Conservation (phyloP, 148 eudicot species). For the Pouteria glomerata region DNA sequence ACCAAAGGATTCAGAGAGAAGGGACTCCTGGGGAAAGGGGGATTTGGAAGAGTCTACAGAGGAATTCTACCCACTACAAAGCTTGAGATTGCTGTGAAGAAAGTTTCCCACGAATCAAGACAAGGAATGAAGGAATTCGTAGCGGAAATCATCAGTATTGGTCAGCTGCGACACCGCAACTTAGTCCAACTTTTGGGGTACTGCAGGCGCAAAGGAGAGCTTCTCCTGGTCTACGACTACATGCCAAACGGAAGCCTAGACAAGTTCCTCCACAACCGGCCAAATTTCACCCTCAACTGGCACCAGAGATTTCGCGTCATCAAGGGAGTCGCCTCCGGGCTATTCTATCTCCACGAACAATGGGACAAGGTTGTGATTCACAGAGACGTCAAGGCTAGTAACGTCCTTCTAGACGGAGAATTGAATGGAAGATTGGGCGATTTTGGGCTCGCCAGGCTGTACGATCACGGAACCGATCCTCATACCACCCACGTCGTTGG, state of each 20-base stretch:
- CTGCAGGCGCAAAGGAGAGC: conserved; percentile 26
- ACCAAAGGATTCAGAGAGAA: conserved; percentile 48
- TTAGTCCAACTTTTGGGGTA: conserved; percentile 28
- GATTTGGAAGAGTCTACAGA: conserved; percentile 31
- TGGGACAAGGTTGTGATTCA: conserved; percentile 38
- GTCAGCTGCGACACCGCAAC: conserved; percentile 31
- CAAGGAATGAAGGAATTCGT: conserved; percentile 35
- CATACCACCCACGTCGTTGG: conserved; percentile 30
- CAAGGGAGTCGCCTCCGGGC: conserved; percentile 34
- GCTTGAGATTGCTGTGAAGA: conserved; percentile 29
- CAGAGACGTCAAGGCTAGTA: conserved; percentile 39
- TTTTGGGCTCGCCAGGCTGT: conserved; percentile 36
- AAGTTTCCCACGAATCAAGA: conserved; percentile 30
- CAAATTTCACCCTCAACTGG: conserved; percentile 23
- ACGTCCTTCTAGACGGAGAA: conserved; percentile 31
- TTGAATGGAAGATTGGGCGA: conserved; percentile 34
- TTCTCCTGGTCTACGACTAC: conserved; percentile 23
- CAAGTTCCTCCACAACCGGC: conserved; percentile 21
- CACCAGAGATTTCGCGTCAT: conserved; percentile 30
- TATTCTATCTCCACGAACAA: conserved; percentile 31
- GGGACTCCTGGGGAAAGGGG: conserved; percentile 28
- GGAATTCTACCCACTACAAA: conserved; percentile 11
- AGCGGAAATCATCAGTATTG: conserved; percentile 29
- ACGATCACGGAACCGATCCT: conserved; percentile 30
- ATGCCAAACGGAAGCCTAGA: conserved; percentile 37